Evolutionary conservation across 2,329 filamentous ascomycete genomes (phyloP), one percentile per base, ranked within the genome.

Genomic region (Apiospora sp.): DNA sequence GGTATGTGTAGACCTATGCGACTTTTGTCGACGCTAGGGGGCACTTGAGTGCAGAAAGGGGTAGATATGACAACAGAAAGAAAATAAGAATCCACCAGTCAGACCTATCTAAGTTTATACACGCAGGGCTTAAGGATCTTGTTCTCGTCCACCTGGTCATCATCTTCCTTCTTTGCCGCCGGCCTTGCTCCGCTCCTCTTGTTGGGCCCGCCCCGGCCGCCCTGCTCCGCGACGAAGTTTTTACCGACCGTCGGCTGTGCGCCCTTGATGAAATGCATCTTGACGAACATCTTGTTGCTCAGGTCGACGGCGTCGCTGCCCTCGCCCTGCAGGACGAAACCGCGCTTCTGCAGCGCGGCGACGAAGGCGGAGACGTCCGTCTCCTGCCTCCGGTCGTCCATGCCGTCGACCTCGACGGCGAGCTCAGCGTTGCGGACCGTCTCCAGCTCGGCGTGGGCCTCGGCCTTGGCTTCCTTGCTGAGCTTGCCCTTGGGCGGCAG

Each of bases 201-300:
- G 78, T 75, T 78, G 14, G 70, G 41, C 13, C 71, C 75, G 14
- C 41, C 81, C 3, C 84, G 86, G 77, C 90, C 87, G 82, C 92
- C 91, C 24, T 91, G 92, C 90, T 90, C 75, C 19, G 82, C 80
- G 71, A 84, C 86, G 19, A 87, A 90, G 75, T 92, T 90, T 85
- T 97, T 97, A 34, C 95, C 95, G 80, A 91, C 92, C 2, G 87
- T 87, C 0, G 95, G 93, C 64, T 90, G 85, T 27, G 90, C 91
- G n/a, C 89, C 91, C 85, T 98, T 99, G 78, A 95, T 87, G 83
- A 99, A 99, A 78, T 93, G 91, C 94, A 99, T 96, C 84, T 93
- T 94, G 77, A 98, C 96, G 85, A 99, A 99, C 96, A 99, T 99
- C 85, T 93, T 97, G 84, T 99, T 99, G 72, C 89, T 90, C 79